A percentile compares a stretch with the other conserved stretches of the same genome.
These are phyloP conservation scores for Laguncularia racemosa DNA, from an alignment of 345 rosid genomes.

Conservation along the genomic window DNA sequence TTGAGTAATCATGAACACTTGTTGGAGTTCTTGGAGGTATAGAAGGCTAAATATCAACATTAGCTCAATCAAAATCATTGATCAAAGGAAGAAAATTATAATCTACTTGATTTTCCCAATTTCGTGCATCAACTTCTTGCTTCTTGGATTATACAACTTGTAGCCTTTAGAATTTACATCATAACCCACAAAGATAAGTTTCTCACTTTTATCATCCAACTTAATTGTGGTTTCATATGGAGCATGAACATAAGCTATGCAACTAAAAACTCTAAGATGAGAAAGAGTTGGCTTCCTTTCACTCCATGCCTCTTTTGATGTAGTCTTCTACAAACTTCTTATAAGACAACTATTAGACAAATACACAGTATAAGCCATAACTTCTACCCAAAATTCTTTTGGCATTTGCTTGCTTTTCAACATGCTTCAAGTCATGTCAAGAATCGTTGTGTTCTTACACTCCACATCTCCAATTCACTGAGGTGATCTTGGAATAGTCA, in stretches of 20 bases:
- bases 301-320: conserved; percentile 3
- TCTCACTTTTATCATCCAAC: neutral
- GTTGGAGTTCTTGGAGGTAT: too few species aligned
- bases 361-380: neutral
- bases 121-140: too few species aligned
- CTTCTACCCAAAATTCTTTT: neutral
- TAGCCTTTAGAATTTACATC: neutral
- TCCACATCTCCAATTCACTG: too few species aligned
- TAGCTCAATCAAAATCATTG: too few species aligned
- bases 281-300: neutral
- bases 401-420: neutral
- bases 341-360: neutral
- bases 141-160: neutral
- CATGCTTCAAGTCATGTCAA: neutral
- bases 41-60: too few species aligned
- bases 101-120: too few species aligned
- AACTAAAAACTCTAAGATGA: conserved; percentile 3
- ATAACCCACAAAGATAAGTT: neutral
- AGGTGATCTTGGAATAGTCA: too few species aligned
- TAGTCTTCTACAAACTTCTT: neutral
- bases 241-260: conserved; percentile 6
- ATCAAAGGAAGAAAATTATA: too few species aligned
- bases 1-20: too few species aligned
- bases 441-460: neutral
- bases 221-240: neutral